phyloP scores from a whole-genome alignment of 1,139 yeast species.

The Scheffersomyces parashehatae region DNA sequence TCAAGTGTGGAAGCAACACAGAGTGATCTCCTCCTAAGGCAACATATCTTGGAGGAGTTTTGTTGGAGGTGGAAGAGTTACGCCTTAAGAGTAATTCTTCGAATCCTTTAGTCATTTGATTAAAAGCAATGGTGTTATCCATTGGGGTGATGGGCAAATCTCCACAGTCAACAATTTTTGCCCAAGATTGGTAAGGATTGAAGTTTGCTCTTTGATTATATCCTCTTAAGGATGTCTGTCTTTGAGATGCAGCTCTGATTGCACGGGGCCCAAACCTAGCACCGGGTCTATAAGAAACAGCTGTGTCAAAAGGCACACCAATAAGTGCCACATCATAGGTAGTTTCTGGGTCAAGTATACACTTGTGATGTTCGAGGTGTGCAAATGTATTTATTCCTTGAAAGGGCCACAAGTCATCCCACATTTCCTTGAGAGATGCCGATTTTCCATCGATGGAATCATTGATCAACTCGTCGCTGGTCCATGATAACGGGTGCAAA shows the following conservation, averaged over 20 bases:
- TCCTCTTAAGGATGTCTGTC: conserved; percentile 67
- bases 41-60: conserved; percentile 57
- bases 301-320: conserved; percentile 81
- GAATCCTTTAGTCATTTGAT: conserved; percentile 71
- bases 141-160: conserved; percentile 79
- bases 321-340: conserved; percentile 65
- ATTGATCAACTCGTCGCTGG: neutral
- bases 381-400: conserved; percentile 76
- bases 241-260: conserved; percentile 69
- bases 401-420: conserved; percentile 71
- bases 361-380: conserved; percentile 59
- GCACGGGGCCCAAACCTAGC: conserved; percentile 83
- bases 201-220: conserved; percentile 65
- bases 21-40: conserved; percentile 83
- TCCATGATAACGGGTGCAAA: neutral
- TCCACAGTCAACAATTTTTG: conserved; percentile 72
- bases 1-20: conserved; percentile 64
- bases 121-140: conserved; percentile 68
- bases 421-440: conserved; percentile 49
- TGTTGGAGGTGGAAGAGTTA: conserved; percentile 17
- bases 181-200: conserved; percentile 71
- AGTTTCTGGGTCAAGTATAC: conserved; percentile 50
- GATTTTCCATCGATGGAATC: neutral
- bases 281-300: conserved; percentile 71
- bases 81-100: conserved; percentile 50